Evolutionary conservation across 1,284 basidiomycete species (phyloP), one percentile per base, ranked within the genome.

Genomic region (Pyrrhoderma noxium): DNA sequence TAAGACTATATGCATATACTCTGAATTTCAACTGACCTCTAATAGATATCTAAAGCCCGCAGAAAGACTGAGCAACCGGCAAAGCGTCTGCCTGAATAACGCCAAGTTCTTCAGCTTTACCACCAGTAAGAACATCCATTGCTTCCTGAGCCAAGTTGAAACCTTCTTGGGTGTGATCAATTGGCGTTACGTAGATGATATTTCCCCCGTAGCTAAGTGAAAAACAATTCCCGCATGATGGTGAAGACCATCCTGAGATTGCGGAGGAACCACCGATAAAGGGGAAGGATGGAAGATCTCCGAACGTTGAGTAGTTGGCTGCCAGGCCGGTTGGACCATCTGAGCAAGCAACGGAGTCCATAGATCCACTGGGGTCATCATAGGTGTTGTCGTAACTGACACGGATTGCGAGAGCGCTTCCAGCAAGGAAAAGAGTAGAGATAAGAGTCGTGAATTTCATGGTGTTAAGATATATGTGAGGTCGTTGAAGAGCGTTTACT

Each of bases 271-370:
- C 77, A 14, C 75, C 78, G 57, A 80, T 62, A 57, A 69, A 62
- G n/a, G 78, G 77, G 65, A 72, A 80, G 27, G 51, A 62, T 27
- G 75, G 73, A 41, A 81, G 65, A 14, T 66, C 66, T 7, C 67
- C 67, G 59, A 79, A 73, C 25, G 70, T 78, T 25, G 62, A 64
- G 62, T 65, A 79, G 34, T 67, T 66, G 58, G 76, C 70, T 1
- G 46, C 41, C 8, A 77, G 76, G 3, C 66, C 68, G 25, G 67
- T 55, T 5, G 44, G 0, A 1, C 66, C 66, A 48, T 76, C 62
- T 2, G 78, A 80, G 60, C 79, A 80, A 2, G 76, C 69, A 50
- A 76, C 67, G 27, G 47, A 61, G 45, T 53, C 1, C 36, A 77
- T 62, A 8, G 69, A 62, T 36, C 56, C 50, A 8, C 55, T 55